Conservation (phyloP, 805 yeast genomes). For the Starmera pachycereana region DNA sequence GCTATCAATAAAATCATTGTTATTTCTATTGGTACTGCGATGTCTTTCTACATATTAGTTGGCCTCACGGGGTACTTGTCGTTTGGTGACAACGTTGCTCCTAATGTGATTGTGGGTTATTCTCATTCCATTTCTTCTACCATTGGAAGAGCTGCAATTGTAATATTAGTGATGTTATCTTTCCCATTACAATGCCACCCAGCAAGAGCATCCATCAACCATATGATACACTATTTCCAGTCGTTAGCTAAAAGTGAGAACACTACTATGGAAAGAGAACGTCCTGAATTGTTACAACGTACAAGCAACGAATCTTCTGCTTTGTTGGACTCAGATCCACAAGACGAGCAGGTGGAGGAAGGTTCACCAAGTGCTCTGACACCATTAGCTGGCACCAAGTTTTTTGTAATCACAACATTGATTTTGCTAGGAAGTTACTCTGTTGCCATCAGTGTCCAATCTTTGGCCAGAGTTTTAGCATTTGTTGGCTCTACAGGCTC, state of each 20-base stretch:
- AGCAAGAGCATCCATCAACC: constrained; percentile 71
- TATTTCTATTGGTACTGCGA: constrained; percentile 49
- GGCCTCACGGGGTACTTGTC: constrained; percentile 81
- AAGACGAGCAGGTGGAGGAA: constrained; percentile 23
- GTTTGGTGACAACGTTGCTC: constrained; percentile 70
- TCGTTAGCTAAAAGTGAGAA: constrained; percentile 1
- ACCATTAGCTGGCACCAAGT: constrained; percentile 25
- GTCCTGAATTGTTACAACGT: neutral
- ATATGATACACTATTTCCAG: constrained; percentile 46
- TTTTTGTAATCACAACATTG: constrained; percentile 38
- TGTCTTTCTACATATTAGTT: constrained; percentile 52
- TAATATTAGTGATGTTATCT: constrained; percentile 69
- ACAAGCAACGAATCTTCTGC: constrained; percentile 3
- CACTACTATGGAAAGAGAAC: neutral
- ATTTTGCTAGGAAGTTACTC: constrained; percentile 47
- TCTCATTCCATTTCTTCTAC: constrained; percentile 56
- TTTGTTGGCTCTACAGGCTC: constrained; percentile 92
- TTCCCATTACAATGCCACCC: constrained; percentile 90
- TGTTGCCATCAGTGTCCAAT: constrained; percentile 55
- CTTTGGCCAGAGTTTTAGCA: constrained; percentile 75
- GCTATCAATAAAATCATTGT: constrained; percentile 37
- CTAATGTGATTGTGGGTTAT: constrained; percentile 75
- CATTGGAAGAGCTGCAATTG: constrained; percentile 73
- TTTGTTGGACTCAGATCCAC: constrained; percentile 5
- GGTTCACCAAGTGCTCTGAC: constrained; percentile 14